A percentile compares a stretch with the other conserved stretches of the same genome.
Evolutionary conservation across 352 stramenopile species (phyloP).

Genomic region (Phytophthora capsici): DNA sequence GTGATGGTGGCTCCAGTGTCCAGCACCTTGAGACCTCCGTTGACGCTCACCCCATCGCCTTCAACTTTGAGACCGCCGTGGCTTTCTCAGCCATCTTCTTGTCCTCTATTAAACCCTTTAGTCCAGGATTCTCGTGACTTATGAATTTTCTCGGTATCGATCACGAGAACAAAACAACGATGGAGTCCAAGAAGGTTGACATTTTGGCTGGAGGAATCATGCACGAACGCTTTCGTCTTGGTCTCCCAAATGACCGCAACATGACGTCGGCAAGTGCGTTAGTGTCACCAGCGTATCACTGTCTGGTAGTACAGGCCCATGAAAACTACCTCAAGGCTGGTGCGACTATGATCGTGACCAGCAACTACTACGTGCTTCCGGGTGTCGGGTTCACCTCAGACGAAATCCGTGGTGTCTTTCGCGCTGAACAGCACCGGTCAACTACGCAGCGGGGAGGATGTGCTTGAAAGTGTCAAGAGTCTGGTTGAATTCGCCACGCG

Average conservation of each 20-base stretch:
- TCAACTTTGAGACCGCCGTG: too few species aligned
- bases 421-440: too few species aligned
- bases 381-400: conserved; percentile 83
- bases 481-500: conserved; percentile 48
- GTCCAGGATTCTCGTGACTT: conserved; percentile 9
- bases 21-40: too few species aligned
- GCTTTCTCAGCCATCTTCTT: conserved; percentile 11
- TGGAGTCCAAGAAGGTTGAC: too few species aligned
- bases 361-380: conserved; percentile 89
- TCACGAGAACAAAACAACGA: background rate
- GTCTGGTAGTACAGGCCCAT: too few species aligned
- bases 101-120: background rate
- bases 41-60: too few species aligned
- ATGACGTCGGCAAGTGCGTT: conserved; percentile 89
- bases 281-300: too few species aligned
- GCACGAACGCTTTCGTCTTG: conserved; percentile 88
- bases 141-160: conserved; percentile 13
- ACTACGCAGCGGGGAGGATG: too few species aligned
- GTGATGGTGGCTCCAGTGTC: too few species aligned
- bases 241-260: conserved; percentile 90
- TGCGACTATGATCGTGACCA: conserved; percentile 85
- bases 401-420: conserved; percentile 89
- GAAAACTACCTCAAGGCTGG: too few species aligned
- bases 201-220: conserved; percentile 87
- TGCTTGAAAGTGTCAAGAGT: conserved; percentile 56